Base-by-base conservation (phyloP, 371 early-diverging fungal genomes). In the Mortierella sp. region DNA sequence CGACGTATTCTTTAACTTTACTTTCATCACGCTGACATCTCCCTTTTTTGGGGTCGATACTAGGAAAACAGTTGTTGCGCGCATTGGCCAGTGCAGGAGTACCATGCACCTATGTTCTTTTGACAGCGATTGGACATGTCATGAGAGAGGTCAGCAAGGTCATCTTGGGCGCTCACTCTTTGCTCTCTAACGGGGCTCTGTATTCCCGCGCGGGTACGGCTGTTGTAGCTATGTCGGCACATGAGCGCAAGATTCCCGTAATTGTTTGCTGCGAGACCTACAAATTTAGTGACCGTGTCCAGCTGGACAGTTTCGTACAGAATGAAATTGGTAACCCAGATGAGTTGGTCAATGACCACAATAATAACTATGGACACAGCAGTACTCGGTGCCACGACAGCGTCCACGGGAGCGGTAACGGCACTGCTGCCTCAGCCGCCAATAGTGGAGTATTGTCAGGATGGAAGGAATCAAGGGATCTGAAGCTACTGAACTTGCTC, bases 191-290 rank as follows among this genome's bases (percentile, higher is more conserved):
- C 77, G 99, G 99, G 22, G 94, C 97, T 3, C 85, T 98, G 49
- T 91, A 97, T 79, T 93, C 97, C 12, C 92, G 98, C 45, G 93
- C 93, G 6, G 99, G 99, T 22, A 97, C 97, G 5, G 93, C 98
- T 6, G 88, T 95, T 79, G 96, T 98, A 8, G 96, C 96, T 5
- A 93, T 97, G 93, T 90, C 94, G 39, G 98, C 98, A 0, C 90
- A 93, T 70, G 93, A 94, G 57, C 90, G 89, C 68, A 93, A 95
- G 76, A 91, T 98, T 28, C 99, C 99, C 3, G 97, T 98, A 22
- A 96, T 99, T 87, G 97, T 97, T 12, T 90, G 94, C 70, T 97
- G 98, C 84, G 99, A 98, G 85, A 95, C 95, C 1, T 97, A 97
- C 88, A 99, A 99, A 87, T 98, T 98, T 77, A 92, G 93, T 64